phyloP scores from a whole-genome alignment of 1,284 basidiomycete species.

The Prillingera fragicola region DNA sequence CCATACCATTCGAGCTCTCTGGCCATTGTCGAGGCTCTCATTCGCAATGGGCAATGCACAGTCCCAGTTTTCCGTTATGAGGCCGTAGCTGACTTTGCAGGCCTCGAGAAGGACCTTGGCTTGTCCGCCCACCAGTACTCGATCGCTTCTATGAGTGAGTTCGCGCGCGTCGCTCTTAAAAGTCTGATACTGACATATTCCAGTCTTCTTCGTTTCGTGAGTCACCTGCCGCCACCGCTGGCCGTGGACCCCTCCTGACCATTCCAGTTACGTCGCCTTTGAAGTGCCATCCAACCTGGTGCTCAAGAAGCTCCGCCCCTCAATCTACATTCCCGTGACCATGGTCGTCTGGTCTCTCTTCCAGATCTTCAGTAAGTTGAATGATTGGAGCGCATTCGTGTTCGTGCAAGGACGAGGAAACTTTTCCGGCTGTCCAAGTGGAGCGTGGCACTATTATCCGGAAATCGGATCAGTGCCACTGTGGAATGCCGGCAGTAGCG shows the following conservation, averaged over 20 bases:
- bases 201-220: slow-evolving; percentile 43
- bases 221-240: too few species aligned
- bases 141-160: slow-evolving; percentile 43
- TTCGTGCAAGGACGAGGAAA: too few species aligned
- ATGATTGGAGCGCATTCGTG: too few species aligned
- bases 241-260: slow-evolving; percentile 17
- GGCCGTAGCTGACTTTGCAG: too few species aligned
- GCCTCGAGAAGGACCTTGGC: slow-evolving; percentile 44
- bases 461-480: too few species aligned
- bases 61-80: slow-evolving; percentile 6
- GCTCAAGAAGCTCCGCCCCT: slow-evolving; percentile 47
- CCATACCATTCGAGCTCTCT: too few species aligned
- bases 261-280: slow-evolving; percentile 46
- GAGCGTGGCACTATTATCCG: too few species aligned
- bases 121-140: slow-evolving; percentile 46
- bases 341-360: slow-evolving; percentile 42
- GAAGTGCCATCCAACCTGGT: slow-evolving; percentile 50
- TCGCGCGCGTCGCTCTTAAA: neutral
- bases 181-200: slow-evolving; percentile 5
- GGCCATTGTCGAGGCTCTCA: too few species aligned
- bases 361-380: slow-evolving; percentile 44
- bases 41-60: slow-evolving; percentile 2
- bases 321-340: slow-evolving; percentile 45
- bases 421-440: too few species aligned
- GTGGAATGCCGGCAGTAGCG: too few species aligned